Evolutionary conservation across 2,329 filamentous ascomycete genomes (phyloP), one percentile per base, ranked within the genome.

Genomic region (Teratosphaeria nubilosa): DNA sequence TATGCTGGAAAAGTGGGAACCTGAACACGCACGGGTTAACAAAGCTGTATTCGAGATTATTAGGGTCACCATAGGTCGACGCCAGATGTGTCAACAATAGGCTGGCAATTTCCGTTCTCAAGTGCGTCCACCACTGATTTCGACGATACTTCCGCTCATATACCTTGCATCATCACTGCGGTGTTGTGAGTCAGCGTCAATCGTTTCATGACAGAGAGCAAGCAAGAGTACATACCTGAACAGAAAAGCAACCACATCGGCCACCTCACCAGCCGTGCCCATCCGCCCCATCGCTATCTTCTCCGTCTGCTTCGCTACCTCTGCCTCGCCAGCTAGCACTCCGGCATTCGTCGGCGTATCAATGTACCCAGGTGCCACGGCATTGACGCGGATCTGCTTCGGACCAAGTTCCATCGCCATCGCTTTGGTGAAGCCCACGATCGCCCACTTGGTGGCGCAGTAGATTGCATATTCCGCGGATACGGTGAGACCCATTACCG

Each of bases 201-300:
- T 37, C 11, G 16, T 24, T 6, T 16, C 5, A 14, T 14, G 25
- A 11, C 31, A 22, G 27, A 41, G 54, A 22, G 37, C 55, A 41
- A 24, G 50, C 27, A 41, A 14, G 16, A 20, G 41, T 3, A 72
- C 75, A 24, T 73, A 72, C 50, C 76, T 72, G 58, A 79, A 75
- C 65, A 80, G 66, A 65, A 79, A 80, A 7, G 74, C 73, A 24
- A 79, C 77, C 10, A 78, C 76, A 69, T 79, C 76, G 37, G 77
- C 77, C 27, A 80, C 73, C 65, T 81, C 78, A 55, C 75, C 76
- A 1, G 76, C 69, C 41, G 69, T 73, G 0, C 77, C 78, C 64
- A 79, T 62, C 54, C 75, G 69, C 56, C 71, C 75, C 63, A 77
- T 61, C 48, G 75, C 73, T 61, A 76, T 73, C 55, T 72, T 72